Conservation (phyloP, 352 stramenopile species). For the Aphanomyces euteiches region DNA sequence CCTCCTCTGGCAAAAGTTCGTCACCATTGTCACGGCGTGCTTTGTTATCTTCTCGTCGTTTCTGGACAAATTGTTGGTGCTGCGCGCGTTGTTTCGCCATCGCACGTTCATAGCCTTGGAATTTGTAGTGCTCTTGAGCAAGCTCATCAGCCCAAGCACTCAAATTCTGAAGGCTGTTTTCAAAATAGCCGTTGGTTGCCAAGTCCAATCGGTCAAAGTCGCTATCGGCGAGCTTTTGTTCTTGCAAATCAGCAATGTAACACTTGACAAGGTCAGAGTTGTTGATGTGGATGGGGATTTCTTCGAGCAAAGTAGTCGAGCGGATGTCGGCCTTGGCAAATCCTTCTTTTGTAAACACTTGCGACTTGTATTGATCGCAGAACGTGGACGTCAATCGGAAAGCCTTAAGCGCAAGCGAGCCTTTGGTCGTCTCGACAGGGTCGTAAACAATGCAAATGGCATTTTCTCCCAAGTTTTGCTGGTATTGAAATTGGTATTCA, state of each 20-base stretch:
- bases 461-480: slow-evolving; percentile 95
- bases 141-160: slow-evolving; percentile 97
- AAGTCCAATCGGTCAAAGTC: slow-evolving; percentile 96
- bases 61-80: slow-evolving; percentile 82
- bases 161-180: slow-evolving; percentile 98
- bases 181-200: slow-evolving; percentile 92
- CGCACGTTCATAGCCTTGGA: slow-evolving; percentile 85
- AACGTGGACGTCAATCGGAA: slow-evolving; percentile 95
- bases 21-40: slow-evolving; percentile 69
- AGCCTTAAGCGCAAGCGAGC: slow-evolving; percentile 92
- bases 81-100: slow-evolving; percentile 78
- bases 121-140: slow-evolving; percentile 92
- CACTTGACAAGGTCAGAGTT: slow-evolving; percentile 94
- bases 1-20: slow-evolving; percentile 70
- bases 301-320: slow-evolving; percentile 90
- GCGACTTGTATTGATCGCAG: slow-evolving; percentile 86
- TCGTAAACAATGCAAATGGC: slow-evolving; percentile 98
- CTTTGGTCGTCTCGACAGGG: slow-evolving; percentile 93
- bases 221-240: slow-evolving; percentile 55
- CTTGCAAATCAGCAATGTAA: slow-evolving; percentile 88
- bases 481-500: slow-evolving; percentile 95
- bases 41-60: slow-evolving; percentile 89
- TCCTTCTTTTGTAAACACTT: slow-evolving; percentile 74
- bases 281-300: slow-evolving; percentile 93
- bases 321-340: slow-evolving; percentile 81